Conservation (phyloP, 805 yeast species). For the Ogataea ganodermae region DNA sequence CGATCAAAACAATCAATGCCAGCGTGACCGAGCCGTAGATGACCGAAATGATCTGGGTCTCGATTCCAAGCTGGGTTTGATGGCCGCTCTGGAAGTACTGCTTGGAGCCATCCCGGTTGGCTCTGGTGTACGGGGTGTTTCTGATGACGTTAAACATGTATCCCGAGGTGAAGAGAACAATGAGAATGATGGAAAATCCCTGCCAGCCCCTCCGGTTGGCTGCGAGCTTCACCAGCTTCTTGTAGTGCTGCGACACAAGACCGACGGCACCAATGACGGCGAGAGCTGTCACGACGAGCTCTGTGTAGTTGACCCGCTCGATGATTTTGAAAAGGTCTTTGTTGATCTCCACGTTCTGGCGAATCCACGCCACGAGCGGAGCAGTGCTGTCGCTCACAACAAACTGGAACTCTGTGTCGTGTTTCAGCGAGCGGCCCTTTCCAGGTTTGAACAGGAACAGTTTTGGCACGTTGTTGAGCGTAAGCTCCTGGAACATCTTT, state of each 20-base stretch:
- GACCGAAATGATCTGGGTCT: slow-evolving; percentile 82
- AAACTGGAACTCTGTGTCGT: slow-evolving; percentile 46
- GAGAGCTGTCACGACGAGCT: slow-evolving; percentile 39
- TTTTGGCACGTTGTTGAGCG: slow-evolving; percentile 77
- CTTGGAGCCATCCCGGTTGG: slow-evolving; percentile 39
- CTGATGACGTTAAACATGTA: slow-evolving; percentile 93
- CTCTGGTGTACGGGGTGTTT: slow-evolving; percentile 61
- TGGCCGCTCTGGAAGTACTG: slow-evolving; percentile 56
- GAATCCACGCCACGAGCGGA: slow-evolving; percentile 38
- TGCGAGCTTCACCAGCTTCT: slow-evolving; percentile 42
- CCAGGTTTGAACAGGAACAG: slow-evolving; percentile 43
- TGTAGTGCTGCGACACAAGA: slow-evolving; percentile 33
- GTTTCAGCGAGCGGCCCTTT: slow-evolving; percentile 25
- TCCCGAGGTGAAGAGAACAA: slow-evolving; percentile 79
- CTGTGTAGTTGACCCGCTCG: slow-evolving; percentile 44
- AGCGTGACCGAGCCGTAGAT: slow-evolving; percentile 71
- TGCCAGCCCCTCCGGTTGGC: slow-evolving; percentile 72
- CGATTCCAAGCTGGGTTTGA: slow-evolving; percentile 79
- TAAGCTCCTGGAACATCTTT: slow-evolving; percentile 51
- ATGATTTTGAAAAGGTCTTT: slow-evolving; percentile 36
- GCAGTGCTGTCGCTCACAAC: slow-evolving; percentile 43
- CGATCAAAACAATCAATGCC: slow-evolving; percentile 56
- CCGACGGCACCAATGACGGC: slow-evolving; percentile 37
- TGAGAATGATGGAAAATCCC: slow-evolving; percentile 56
- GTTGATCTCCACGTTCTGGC: slow-evolving; percentile 21